Conservation (phyloP, 345 rosid genomes). For the Salix viminalis region DNA sequence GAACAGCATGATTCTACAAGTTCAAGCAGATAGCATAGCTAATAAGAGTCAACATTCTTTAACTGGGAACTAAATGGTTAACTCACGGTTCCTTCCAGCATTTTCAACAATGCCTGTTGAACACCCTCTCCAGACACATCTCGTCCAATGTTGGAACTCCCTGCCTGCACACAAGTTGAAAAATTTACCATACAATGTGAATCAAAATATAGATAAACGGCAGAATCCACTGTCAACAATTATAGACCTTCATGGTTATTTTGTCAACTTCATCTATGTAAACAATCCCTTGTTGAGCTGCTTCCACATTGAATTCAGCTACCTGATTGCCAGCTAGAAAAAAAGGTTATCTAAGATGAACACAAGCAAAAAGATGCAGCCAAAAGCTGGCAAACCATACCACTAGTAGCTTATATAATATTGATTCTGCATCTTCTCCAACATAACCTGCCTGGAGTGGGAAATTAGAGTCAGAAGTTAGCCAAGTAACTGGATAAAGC, state of each 20-base stretch:
- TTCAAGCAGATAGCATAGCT: not conserved
- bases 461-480: not conserved
- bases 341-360: not conserved
- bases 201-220: not conserved
- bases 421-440: constrained; percentile 95
- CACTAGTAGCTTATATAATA: constrained; percentile 69
- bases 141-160: constrained; percentile 74
- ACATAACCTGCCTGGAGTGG: constrained; percentile 87
- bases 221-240: not conserved
- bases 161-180: constrained; percentile 48
- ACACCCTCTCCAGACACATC: constrained; percentile 99
- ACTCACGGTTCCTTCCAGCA: constrained; percentile 98
- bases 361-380: not conserved
- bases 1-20: no score
- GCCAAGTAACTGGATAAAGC: not conserved
- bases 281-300: constrained; percentile 86
- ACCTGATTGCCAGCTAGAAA: constrained; percentile 38
- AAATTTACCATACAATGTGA: not conserved
- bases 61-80: not conserved
- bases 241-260: constrained; percentile 78
- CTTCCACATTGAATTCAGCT: constrained; percentile 82
- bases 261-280: constrained; percentile 96
- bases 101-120: constrained; percentile 89
- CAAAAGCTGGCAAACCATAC: constrained; percentile 29
- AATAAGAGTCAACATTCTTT: not conserved